A percentile compares a stretch with the other conserved stretches of the same genome.
Evolutionary conservation across 768 basidiomycete species (phyloP).

Genomic region (Lentinula sp.): DNA sequence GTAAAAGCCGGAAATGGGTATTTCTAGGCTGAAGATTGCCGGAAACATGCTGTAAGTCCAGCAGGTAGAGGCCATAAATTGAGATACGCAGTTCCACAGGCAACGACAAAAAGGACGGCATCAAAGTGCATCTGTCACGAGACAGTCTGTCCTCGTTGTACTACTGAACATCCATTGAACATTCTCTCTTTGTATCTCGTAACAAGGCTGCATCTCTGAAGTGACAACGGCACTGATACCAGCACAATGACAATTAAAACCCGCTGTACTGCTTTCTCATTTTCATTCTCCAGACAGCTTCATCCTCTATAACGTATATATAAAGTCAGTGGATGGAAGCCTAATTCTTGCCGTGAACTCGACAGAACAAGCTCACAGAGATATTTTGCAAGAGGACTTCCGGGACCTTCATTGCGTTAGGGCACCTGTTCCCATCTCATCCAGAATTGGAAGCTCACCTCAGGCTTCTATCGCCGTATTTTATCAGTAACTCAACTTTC

Average conservation of each 20-base stretch:
- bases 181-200: neutral
- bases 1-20: conserved; percentile 24
- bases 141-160: neutral
- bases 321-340: neutral
- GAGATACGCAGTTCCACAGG: conserved; percentile 28
- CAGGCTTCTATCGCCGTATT: conserved; percentile 10
- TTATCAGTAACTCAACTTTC: conserved; percentile 16
- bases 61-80: conserved; percentile 24
- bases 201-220: neutral
- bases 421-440: conserved; percentile 5
- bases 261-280: neutral
- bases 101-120: conserved; percentile 16
- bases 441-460: conserved; percentile 6
- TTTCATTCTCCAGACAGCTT: too few species aligned
- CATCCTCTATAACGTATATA: neutral
- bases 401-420: neutral
- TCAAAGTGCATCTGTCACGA: neutral
- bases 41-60: conserved; percentile 15
- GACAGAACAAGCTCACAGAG: conserved; percentile 23
- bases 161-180: neutral
- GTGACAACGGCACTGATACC: neutral
- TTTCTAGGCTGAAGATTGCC: conserved; percentile 25
- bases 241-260: neutral
- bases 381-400: conserved; percentile 12
- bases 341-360: conserved; percentile 9